These are phyloP conservation scores for Syzygium syzygioides DNA, from an alignment of 441 rosid genomes.

Conservation along the genomic window DNA sequence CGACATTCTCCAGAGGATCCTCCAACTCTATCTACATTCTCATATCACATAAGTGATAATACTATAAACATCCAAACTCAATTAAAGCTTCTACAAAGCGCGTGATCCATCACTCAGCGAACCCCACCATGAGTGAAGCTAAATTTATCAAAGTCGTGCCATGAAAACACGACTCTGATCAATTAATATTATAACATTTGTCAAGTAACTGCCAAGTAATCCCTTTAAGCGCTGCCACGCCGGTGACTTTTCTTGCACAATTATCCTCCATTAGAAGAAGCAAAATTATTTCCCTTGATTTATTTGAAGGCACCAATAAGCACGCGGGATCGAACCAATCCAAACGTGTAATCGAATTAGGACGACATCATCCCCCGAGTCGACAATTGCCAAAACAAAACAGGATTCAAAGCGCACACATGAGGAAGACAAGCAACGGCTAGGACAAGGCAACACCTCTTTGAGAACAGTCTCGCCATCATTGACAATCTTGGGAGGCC, in stretches of 20 bases:
- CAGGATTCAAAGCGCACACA: not conserved
- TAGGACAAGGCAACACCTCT: slow-evolving; percentile 32
- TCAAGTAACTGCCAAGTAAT: not conserved
- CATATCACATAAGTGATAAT: not conserved
- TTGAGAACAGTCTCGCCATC: slow-evolving; percentile 92
- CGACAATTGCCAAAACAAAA: not conserved
- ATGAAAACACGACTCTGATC: not conserved
- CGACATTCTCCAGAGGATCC: slow-evolving; percentile 88
- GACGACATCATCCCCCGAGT: not conserved
- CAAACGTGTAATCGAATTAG: not conserved
- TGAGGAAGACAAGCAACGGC: not conserved
- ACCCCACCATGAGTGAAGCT: not conserved
- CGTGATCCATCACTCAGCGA: not conserved
- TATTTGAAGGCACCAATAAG: not conserved
- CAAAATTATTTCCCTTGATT: not conserved
- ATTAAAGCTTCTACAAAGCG: not conserved
- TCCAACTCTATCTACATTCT: slow-evolving; percentile 69
- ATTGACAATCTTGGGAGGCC: slow-evolving; percentile 89
- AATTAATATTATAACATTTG: not conserved
- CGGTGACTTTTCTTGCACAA: not conserved
- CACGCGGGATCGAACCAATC: not conserved
- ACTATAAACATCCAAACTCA: not conserved
- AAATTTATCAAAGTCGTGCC: not conserved
- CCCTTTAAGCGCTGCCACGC: not conserved
- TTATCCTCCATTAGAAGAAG: not conserved